Evolutionary conservation across 73 alveolate genomes (phyloP).

Genomic region (Breviolum minutum): DNA sequence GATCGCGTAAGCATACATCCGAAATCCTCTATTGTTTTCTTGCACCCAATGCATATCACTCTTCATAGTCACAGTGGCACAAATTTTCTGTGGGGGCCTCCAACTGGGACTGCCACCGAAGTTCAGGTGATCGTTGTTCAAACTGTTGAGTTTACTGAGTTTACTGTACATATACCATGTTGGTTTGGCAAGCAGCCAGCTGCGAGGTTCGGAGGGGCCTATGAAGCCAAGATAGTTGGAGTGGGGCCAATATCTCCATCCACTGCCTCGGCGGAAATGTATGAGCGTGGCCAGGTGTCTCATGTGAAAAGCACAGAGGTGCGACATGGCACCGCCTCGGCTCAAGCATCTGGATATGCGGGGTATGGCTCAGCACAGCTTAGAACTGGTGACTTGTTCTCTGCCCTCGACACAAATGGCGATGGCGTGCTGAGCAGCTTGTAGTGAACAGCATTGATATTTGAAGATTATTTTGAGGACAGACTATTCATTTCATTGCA

Average conservation of each 20-base stretch:
- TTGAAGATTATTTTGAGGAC: too few species aligned
- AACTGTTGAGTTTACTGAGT: too few species aligned
- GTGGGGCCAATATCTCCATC: slow-evolving; percentile 15
- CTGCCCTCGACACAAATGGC: slow-evolving; percentile 28
- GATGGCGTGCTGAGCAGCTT: slow-evolving; percentile 48
- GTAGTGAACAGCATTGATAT: background rate
- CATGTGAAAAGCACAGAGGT: slow-evolving; percentile 7
- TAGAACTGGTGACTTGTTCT: background rate
- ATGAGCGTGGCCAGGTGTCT: slow-evolving; percentile 12
- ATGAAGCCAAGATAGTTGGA: slow-evolving; percentile 57
- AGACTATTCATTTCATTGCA: too few species aligned
- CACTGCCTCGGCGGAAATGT: slow-evolving; percentile 19
- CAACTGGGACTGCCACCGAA: too few species aligned
- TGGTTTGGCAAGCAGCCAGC: too few species aligned
- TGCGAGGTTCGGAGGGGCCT: slow-evolving; percentile 44
- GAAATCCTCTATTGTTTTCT: background rate
- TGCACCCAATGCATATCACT: background rate
- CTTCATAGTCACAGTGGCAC: background rate
- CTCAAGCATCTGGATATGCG: background rate
- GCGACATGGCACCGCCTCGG: slow-evolving; percentile 32
- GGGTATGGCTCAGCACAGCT: background rate
- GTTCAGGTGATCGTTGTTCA: too few species aligned
- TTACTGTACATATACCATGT: too few species aligned
- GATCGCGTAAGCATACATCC: too few species aligned
- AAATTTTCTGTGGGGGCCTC: background rate